Evolutionary conservation across 371 early-diverging fungal species (phyloP), one percentile per base, ranked within the genome.

Genomic region (Apophysomyces ossiformis): DNA sequence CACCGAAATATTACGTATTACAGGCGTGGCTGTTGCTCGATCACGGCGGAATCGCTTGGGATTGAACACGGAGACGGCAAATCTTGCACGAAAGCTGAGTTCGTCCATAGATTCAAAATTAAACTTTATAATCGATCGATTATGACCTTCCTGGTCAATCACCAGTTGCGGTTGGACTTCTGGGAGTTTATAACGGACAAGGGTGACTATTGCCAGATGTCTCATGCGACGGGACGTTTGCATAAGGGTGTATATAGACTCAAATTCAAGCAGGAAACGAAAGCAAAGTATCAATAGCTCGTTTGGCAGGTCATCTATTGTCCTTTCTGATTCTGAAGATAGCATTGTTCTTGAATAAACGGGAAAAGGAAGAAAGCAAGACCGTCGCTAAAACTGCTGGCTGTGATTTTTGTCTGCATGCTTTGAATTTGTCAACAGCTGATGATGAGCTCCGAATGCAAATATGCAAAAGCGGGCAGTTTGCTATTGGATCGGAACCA

Each of bases 81-180:
- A 64, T 9, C 37, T 43, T 8, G 61, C 45, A 35, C 15, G 50
- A 5, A 43, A 37, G 15, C 18, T 61, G 4, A 35, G 32, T 21
- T 57, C n/a, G 36, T 64, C 18, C 6, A 71, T 26, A 32, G 50
- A 44, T 7, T 37, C 7, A 11, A 71, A 58, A 46, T 45, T 12
- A 36, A 71, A 71, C 18, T 21, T 26, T 21, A 62, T 62, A 9
- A 46, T 61, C 7, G 67, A 21, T 39, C 57, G 41, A 36, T 47
- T 64, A 3, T 58, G 64, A 16, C 71, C 71, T 61, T 71, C 71
- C 65, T 71, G 71, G 38, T 67, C 71, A 37, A 67, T 64, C 7
- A 37, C 44, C 6, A 64, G 7, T 1, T 44, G 60, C 18, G 65
- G 6, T 37, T 57, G 47, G 1, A 61, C 26, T 1, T 37, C 44